Evolutionary conservation across 768 basidiomycete species (phyloP).

Genomic region (Glaciozyma martinii): DNA sequence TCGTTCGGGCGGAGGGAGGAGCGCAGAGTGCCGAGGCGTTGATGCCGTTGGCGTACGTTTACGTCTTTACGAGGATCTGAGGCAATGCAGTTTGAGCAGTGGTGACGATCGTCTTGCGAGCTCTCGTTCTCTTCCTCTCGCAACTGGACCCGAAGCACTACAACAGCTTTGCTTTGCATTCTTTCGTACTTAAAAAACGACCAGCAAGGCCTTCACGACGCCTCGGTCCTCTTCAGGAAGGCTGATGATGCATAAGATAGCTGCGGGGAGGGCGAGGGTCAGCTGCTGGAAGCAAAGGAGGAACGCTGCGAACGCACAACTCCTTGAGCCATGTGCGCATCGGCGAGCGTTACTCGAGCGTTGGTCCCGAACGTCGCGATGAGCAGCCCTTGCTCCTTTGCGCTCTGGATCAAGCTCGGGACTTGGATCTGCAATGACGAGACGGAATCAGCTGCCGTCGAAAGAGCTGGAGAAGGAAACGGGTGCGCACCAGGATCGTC

Average conservation of each 20-base stretch:
- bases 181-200: neutral
- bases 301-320: conserved; percentile 1
- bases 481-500: conserved; percentile 61
- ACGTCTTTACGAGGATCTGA: conserved; percentile 66
- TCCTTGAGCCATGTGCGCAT: conserved; percentile 41
- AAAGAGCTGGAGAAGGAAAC: conserved; percentile 1
- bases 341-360: conserved; percentile 32
- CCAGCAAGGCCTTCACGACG: neutral
- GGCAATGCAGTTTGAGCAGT: too few relatives aligned
- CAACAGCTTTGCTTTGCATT: neutral
- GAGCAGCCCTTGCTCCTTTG: conserved; percentile 78
- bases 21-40: conserved; percentile 67
- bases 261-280: neutral
- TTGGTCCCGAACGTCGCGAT: conserved; percentile 64
- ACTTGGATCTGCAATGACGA: conserved; percentile 59
- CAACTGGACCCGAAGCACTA: neutral
- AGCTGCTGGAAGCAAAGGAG: too few relatives aligned
- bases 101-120: too few relatives aligned
- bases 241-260: conserved; percentile 6
- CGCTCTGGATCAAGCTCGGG: conserved; percentile 77
- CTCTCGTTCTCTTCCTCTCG: too few relatives aligned
- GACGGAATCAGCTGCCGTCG: neutral
- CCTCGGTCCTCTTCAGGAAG: conserved; percentile 2
- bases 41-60: conserved; percentile 83
- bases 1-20: conserved; percentile 62